Percentiles rank a stretch among this genome's conserved stretches.
Evolutionary conservation across 2,329 filamentous ascomycete genomes (phyloP).

Genomic region (Fusarium sp.): DNA sequence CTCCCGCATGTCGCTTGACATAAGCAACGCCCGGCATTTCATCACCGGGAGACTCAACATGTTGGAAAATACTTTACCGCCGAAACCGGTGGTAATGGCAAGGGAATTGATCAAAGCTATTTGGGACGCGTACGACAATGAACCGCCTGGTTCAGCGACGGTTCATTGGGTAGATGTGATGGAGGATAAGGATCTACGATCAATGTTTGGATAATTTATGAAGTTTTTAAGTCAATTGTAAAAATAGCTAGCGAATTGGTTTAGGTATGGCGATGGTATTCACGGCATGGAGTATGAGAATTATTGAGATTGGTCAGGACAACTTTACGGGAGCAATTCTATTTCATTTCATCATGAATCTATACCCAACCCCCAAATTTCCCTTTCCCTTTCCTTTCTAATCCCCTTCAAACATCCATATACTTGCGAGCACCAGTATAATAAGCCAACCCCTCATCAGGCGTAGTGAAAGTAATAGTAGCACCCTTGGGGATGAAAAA

Average conservation of each 20-base stretch:
- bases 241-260: background rate
- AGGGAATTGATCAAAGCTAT: constrained; percentile 53
- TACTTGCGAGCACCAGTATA: constrained; percentile 56
- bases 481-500: constrained; percentile 73
- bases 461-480: constrained; percentile 71
- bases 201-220: constrained; percentile 45
- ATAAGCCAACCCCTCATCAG: constrained; percentile 67
- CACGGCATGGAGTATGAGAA: background rate
- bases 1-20: constrained; percentile 47
- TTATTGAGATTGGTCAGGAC: background rate
- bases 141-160: constrained; percentile 43
- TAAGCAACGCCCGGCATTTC: constrained; percentile 51
- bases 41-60: constrained; percentile 51
- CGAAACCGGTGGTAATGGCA: constrained; percentile 53
- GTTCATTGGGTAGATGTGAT: constrained; percentile 57
- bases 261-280: background rate
- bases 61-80: constrained; percentile 51
- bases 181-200: constrained; percentile 47
- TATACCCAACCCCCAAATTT: constrained; percentile 10
- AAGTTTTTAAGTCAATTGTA: background rate
- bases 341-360: constrained; percentile 23
- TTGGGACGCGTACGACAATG: constrained; percentile 53
- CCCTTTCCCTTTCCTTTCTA: background rate
- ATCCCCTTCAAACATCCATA: constrained; percentile 38
- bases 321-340: constrained; percentile 12